A percentile compares a stretch with the other conserved stretches of the same genome.
phyloP scores from a whole-genome alignment of 1,284 basidiomycete species.

The Mycena citricolor region DNA sequence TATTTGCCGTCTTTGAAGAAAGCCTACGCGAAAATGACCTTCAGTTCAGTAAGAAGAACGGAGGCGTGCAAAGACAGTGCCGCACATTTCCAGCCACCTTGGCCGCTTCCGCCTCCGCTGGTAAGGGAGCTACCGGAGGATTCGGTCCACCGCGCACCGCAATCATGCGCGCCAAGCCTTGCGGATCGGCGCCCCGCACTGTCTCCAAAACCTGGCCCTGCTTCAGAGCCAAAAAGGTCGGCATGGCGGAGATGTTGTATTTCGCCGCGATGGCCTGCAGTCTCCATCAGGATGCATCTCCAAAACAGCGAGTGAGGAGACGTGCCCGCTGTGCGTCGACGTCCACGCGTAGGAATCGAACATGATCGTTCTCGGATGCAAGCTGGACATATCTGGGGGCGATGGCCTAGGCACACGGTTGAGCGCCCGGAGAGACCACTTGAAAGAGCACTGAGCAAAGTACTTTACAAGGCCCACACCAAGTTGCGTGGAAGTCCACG shows the following conservation, averaged over 20 bases:
- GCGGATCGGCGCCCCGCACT: slow-evolving; percentile 26
- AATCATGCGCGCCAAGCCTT: slow-evolving; percentile 22
- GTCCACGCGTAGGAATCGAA: slow-evolving; percentile 28
- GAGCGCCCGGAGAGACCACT: too few relatives aligned
- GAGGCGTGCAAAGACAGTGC: not conserved
- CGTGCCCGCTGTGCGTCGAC: slow-evolving; percentile 24
- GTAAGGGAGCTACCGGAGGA: slow-evolving; percentile 23
- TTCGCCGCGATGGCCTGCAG: slow-evolving; percentile 26
- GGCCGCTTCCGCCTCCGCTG: slow-evolving; percentile 24
- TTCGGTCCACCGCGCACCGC: slow-evolving; percentile 24
- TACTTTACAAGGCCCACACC: slow-evolving; percentile 29
- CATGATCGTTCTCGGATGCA: slow-evolving; percentile 24
- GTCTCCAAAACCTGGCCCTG: slow-evolving; percentile 11
- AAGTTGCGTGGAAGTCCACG: slow-evolving; percentile 28
- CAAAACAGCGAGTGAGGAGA: too few relatives aligned
- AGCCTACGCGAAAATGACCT: slow-evolving; percentile 1
- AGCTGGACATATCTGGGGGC: slow-evolving; percentile 24
- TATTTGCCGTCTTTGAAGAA: slow-evolving; percentile 25
- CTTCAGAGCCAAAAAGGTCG: slow-evolving; percentile 23
- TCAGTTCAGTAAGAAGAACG: not conserved
- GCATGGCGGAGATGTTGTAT: slow-evolving; percentile 29
- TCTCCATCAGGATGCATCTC: too few relatives aligned
- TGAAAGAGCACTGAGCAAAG: not conserved
- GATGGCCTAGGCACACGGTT: slow-evolving; percentile 16
- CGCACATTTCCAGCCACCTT: slow-evolving; percentile 26